phyloP scores from a whole-genome alignment of 345 rosid species.

The Syzygium aromaticum region DNA sequence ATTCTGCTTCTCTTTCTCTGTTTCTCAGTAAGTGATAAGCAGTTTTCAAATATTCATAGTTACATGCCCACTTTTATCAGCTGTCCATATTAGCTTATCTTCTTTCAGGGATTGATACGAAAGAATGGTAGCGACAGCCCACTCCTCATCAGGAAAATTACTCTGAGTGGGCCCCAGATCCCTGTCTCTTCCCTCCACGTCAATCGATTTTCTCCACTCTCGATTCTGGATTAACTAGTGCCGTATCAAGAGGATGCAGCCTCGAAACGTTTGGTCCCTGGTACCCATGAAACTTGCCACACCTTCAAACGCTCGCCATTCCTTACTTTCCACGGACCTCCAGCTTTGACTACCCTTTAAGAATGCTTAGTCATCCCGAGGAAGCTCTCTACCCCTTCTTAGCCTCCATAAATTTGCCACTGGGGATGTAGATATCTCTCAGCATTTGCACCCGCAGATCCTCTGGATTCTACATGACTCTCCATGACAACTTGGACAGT shows the following conservation, averaged over 20 bases:
- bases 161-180: background rate
- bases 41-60: no score
- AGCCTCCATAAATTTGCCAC: background rate
- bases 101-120: no score
- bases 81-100: no score
- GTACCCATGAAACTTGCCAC: no score
- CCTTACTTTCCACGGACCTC: no score
- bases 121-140: background rate
- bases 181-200: background rate
- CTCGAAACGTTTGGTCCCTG: background rate
- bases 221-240: accelerated
- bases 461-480: background rate
- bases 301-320: no score
- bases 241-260: background rate
- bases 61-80: no score
- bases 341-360: no score
- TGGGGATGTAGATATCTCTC: background rate
- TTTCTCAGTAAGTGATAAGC: no score
- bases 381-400: background rate
- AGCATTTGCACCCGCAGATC: background rate
- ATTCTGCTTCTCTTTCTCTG: no score
- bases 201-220: no score
- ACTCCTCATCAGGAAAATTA: background rate
- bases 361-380: background rate
- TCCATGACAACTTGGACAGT: background rate